These are phyloP conservation scores for Penicillium corylophilum DNA, from an alignment of 2,329 filamentous ascomycete species.

Conservation along the genomic window DNA sequence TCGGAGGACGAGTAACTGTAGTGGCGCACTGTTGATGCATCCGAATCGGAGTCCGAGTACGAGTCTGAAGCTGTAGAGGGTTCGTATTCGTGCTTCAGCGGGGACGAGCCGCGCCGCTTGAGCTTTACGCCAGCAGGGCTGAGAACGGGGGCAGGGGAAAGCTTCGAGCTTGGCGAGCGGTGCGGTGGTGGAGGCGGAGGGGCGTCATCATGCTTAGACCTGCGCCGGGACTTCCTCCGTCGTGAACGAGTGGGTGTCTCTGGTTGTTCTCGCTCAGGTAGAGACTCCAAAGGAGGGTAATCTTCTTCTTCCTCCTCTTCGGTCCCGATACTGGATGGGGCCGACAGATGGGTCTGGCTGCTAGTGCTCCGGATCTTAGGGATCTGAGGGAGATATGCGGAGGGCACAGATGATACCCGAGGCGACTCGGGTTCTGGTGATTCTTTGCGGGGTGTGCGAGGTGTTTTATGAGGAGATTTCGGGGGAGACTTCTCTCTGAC, in stretches of 20 bases:
- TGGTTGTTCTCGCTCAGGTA: conserved; percentile 13
- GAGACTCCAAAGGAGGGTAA: conserved; percentile 25
- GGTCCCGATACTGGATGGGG: conserved; percentile 19
- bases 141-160: conserved; percentile 48
- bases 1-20: conserved; percentile 33
- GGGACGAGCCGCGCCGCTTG: conserved; percentile 79
- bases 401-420: conserved; percentile 49
- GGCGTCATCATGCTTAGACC: conserved; percentile 34
- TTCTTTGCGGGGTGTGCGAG: conserved; percentile 29
- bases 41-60: conserved; percentile 52
- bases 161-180: conserved; percentile 53
- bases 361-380: conserved; percentile 43
- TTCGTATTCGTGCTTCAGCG: conserved; percentile 94
- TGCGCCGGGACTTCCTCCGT: conserved; percentile 27
- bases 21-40: conserved; percentile 56
- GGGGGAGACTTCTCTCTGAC: conserved; percentile 15
- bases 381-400: conserved; percentile 45
- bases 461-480: conserved; percentile 11
- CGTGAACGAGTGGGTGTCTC: conserved; percentile 28
- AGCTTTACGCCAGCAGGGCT: conserved; percentile 48
- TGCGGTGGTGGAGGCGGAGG: conserved; percentile 48
- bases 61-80: conserved; percentile 69
- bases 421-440: conserved; percentile 33
- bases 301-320: conserved; percentile 36
- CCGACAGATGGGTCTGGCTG: conserved; percentile 34